Percentiles rank a stretch among this genome's conserved stretches.
Conservation (phyloP, 768 basidiomycete species). For the Atractiella rhizophila region DNA sequence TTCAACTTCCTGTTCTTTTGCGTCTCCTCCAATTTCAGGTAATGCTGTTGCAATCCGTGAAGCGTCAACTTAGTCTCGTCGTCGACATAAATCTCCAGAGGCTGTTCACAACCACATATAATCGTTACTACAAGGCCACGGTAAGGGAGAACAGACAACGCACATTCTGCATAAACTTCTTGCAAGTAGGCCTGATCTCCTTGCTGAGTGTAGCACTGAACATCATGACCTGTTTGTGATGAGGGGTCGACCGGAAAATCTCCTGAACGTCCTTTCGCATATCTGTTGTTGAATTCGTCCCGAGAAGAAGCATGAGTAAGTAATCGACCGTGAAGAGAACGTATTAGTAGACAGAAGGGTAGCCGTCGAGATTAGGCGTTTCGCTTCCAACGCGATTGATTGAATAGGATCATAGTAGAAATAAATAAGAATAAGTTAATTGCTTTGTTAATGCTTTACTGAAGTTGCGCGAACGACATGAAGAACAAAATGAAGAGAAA, state of each 20-base stretch:
- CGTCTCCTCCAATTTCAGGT: slow-evolving; percentile 81
- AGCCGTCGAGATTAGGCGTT: too few relatives aligned
- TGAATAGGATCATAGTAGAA: too few relatives aligned
- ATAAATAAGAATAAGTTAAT: too few relatives aligned
- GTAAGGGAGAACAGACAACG: slow-evolving; percentile 20
- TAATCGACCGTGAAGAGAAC: too few relatives aligned
- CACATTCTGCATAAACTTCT: slow-evolving; percentile 99
- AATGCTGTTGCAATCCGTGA: slow-evolving; percentile 95
- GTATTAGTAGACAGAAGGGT: too few relatives aligned
- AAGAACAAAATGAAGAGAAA: too few relatives aligned
- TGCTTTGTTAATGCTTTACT: too few relatives aligned
- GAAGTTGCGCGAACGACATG: too few relatives aligned
- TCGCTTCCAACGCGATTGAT: too few relatives aligned
- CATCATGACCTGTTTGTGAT: slow-evolving; percentile 99
- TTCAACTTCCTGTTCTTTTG: slow-evolving; percentile 94
- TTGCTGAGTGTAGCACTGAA: slow-evolving; percentile 95
- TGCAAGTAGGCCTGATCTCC: slow-evolving; percentile 90
- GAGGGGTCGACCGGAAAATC: slow-evolving; percentile 94
- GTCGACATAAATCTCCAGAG: slow-evolving; percentile 96
- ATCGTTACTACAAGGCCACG: not conserved
- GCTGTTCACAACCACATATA: slow-evolving; percentile 29
- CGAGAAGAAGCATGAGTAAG: too few relatives aligned
- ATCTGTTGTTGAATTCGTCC: slow-evolving; percentile 60
- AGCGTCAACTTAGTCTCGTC: slow-evolving; percentile 96
- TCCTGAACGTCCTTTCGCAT: slow-evolving; percentile 99